Conservation (phyloP, 2,329 filamentous ascomycete genomes). For the Lomentospora prolificans region DNA sequence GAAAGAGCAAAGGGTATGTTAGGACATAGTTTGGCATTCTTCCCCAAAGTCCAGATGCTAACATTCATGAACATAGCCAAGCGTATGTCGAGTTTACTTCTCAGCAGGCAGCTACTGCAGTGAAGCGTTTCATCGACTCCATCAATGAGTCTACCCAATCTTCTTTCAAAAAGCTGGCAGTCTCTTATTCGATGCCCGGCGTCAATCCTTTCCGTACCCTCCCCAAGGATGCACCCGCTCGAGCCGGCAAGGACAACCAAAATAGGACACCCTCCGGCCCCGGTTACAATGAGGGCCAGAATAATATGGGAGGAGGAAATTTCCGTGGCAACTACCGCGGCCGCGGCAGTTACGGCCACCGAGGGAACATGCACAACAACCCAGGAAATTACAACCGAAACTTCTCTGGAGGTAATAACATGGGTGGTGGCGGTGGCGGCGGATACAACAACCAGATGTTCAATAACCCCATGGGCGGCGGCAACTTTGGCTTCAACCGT, state of each 20-base stretch:
- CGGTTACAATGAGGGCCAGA: constrained; percentile 40
- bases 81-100: constrained; percentile 80
- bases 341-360: constrained; percentile 38
- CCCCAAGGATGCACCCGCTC: constrained; percentile 69
- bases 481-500: constrained; percentile 40
- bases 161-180: constrained; percentile 54
- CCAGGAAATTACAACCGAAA: constrained; percentile 32
- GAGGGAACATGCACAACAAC: constrained; percentile 38
- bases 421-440: constrained; percentile 19
- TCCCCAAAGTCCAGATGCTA: background rate
- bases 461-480: constrained; percentile 42
- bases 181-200: constrained; percentile 66
- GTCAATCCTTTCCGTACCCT: constrained; percentile 85
- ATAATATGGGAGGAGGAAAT: constrained; percentile 33
- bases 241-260: constrained; percentile 42
- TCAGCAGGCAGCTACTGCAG: constrained; percentile 73
- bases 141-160: constrained; percentile 34
- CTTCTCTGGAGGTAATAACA: constrained; percentile 28
- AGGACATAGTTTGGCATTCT: background rate
- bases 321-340: constrained; percentile 44
- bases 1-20: constrained; percentile 90
- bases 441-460: constrained; percentile 35
- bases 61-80: constrained; percentile 33
- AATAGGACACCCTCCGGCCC: constrained; percentile 43
- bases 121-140: constrained; percentile 71